Evolutionary conservation across 768 basidiomycete genomes (phyloP).

Genomic region (Steccherinum ochraceum): DNA sequence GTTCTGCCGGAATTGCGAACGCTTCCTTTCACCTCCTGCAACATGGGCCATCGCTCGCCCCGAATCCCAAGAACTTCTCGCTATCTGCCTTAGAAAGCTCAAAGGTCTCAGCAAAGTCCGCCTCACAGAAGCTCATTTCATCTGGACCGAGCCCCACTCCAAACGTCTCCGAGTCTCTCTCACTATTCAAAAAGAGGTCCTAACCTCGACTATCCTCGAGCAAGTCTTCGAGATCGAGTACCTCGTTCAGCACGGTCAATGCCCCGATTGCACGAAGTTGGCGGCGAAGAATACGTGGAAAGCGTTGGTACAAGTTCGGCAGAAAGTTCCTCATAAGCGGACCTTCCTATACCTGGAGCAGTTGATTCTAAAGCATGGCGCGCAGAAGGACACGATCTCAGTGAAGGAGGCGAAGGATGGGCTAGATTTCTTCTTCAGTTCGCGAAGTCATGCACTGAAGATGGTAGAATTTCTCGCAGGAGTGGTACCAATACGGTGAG

Average conservation of each 20-base stretch:
- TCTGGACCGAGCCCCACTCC: constrained; percentile 99
- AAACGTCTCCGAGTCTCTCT: constrained; percentile 88
- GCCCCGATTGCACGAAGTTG: constrained; percentile 86
- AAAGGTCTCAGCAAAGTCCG: constrained; percentile 93
- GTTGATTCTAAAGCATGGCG: constrained; percentile 91
- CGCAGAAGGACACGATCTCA: constrained; percentile 92
- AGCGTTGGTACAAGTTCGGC: constrained; percentile 95
- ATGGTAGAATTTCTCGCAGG: constrained; percentile 92
- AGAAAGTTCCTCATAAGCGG: constrained; percentile 97
- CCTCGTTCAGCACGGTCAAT: constrained; percentile 91
- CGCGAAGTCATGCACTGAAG: constrained; percentile 86
- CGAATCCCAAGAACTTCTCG: constrained; percentile 89
- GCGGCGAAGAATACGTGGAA: constrained; percentile 99
- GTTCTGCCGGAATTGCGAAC: constrained; percentile 94
- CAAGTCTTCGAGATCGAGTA: constrained; percentile 98
- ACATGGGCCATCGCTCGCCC: constrained; percentile 82
- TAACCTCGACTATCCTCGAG: constrained; percentile 92
- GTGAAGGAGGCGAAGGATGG: constrained; percentile 93
- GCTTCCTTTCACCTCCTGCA: constrained; percentile 86
- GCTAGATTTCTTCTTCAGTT: constrained; percentile 94
- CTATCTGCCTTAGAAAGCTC: constrained; percentile 91
- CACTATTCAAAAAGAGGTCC: constrained; percentile 97
- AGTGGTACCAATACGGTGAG: constrained; percentile 84
- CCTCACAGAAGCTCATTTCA: constrained; percentile 96
- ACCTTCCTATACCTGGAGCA: constrained; percentile 98